Percentiles rank a stretch among this genome's conserved stretches.
Evolutionary conservation across 2,329 filamentous ascomycete genomes (phyloP).

Genomic region (Didymella glomerata): DNA sequence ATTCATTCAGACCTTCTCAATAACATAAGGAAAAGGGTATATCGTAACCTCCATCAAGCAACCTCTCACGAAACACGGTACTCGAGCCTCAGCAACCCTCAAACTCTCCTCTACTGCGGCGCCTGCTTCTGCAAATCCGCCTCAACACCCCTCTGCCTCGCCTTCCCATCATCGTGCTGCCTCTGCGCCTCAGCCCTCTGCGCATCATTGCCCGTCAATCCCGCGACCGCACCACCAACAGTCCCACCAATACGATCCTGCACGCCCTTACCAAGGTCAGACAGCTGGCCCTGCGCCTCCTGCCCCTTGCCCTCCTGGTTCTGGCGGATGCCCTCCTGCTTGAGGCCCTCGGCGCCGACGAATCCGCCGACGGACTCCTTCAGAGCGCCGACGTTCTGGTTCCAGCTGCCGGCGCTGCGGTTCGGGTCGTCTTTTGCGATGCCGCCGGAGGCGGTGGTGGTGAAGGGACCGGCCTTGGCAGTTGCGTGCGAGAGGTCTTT

Average conservation of each 20-base stretch:
- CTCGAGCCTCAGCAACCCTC: too few species aligned
- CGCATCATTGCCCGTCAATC: slow-evolving; percentile 73
- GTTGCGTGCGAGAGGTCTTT: slow-evolving; percentile 78
- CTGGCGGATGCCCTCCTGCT: slow-evolving; percentile 77
- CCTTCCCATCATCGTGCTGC: slow-evolving; percentile 84
- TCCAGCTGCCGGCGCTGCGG: slow-evolving; percentile 77
- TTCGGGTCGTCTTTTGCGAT: slow-evolving; percentile 76
- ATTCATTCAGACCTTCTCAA: background rate
- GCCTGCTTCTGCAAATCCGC: slow-evolving; percentile 78
- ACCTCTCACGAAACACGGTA: background rate
- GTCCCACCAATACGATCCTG: slow-evolving; percentile 68
- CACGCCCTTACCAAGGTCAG: slow-evolving; percentile 73
- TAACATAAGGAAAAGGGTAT: slow-evolving; percentile 12
- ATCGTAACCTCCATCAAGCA: background rate
- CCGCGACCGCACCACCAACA: slow-evolving; percentile 75
- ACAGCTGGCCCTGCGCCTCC: slow-evolving; percentile 83
- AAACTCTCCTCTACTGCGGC: slow-evolving; percentile 27
- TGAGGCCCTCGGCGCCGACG: slow-evolving; percentile 77
- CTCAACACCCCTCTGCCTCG: slow-evolving; percentile 83
- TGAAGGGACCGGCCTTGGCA: slow-evolving; percentile 75
- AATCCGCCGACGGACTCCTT: slow-evolving; percentile 84
- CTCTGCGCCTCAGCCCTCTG: slow-evolving; percentile 71
- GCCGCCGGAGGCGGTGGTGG: slow-evolving; percentile 73
- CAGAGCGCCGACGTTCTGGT: slow-evolving; percentile 86
- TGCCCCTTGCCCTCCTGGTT: slow-evolving; percentile 81